A percentile compares a stretch with the other conserved stretches of the same genome.
Conservation (phyloP, 228 moss, liverwort and hornwort species). For the Sphagnum fallax region DNA sequence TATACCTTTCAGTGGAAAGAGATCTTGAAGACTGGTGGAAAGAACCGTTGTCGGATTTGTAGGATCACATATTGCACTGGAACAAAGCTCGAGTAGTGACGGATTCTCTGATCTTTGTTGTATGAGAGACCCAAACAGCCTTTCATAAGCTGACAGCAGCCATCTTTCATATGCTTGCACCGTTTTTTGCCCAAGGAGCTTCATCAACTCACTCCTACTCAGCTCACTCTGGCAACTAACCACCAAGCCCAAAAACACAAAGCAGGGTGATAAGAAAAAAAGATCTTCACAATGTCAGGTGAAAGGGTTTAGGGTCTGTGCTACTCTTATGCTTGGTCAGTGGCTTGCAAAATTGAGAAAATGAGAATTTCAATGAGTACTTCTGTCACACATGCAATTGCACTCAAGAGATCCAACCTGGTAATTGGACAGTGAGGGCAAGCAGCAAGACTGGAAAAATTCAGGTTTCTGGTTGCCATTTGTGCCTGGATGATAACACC, state of each 20-base stretch:
- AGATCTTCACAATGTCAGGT: background rate
- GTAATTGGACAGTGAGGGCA: constrained; percentile 36
- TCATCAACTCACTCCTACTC: constrained; percentile 46
- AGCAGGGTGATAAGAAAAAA: background rate
- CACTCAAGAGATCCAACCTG: constrained; percentile 19
- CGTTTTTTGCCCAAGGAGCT: constrained; percentile 38
- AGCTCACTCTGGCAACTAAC: constrained; percentile 63
- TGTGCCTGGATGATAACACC: constrained; percentile 30
- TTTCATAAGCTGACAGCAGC: constrained; percentile 34
- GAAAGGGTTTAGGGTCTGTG: background rate
- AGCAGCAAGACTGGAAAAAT: constrained; percentile 23
- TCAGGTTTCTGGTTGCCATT: constrained; percentile 19
- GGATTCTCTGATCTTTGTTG: background rate
- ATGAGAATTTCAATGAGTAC: too few species aligned
- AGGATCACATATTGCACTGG: too few species aligned
- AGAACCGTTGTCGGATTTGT: background rate
- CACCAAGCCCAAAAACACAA: background rate
- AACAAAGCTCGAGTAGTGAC: too few species aligned
- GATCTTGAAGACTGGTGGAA: background rate
- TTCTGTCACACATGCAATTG: background rate
- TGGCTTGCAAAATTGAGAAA: background rate
- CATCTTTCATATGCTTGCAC: constrained; percentile 43
- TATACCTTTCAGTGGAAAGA: background rate
- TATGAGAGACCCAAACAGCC: constrained; percentile 26
- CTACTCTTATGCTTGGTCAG: background rate